Evolutionary conservation across 1,284 basidiomycete species (phyloP), one percentile per base, ranked within the genome.

Genomic region (Erythrobasidium hasegawianum): DNA sequence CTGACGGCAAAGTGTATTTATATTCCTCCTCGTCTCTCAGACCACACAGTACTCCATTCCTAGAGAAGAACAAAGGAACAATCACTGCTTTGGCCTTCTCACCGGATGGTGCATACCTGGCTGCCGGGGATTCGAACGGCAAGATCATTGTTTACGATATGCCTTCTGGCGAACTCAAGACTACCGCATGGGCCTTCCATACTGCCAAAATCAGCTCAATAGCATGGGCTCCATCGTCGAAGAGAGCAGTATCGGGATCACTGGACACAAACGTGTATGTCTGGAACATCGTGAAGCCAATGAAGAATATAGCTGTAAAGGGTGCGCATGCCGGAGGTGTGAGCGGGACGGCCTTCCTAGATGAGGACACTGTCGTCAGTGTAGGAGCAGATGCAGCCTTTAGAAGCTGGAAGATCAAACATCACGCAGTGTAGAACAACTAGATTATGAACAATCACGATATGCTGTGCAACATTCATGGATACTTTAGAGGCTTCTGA

Each of bases 191-290:
- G 95, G 85, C 89, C 2, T 87, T 88, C 81, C 95, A 98, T 79
- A 83, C 86, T 2, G 90, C 85, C 0, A 85, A 90, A 20, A 84
- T 97, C 67, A 84, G 87, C 71, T 84, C 88, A 16, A 82, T 97
- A 14, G 80, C 84, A 0, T 97, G 88, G 85, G 87, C 87, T 1
- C 76, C 83, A 1, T 86, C 89, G 72, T 86, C 86, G 2, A 81
- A 81, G 72, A 84, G 92, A 72, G 85, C 89, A 68, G 91, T 87
- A 1, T 92, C 90, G 8, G 91, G 87, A 14, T 90, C 90, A 9
- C 82, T 95, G 40, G 95, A 98, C 76, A 95, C 93, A 27, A 85
- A 91, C 73, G 85, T 96, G 8, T 96, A 92, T 76, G 79, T 97
- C 43, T 97, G 91, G 87, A 87, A 86, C 71, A 85, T 90, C 41